Conservation (phyloP, 2,329 filamentous ascomycete species). For the Coleophoma crateriformis region DNA sequence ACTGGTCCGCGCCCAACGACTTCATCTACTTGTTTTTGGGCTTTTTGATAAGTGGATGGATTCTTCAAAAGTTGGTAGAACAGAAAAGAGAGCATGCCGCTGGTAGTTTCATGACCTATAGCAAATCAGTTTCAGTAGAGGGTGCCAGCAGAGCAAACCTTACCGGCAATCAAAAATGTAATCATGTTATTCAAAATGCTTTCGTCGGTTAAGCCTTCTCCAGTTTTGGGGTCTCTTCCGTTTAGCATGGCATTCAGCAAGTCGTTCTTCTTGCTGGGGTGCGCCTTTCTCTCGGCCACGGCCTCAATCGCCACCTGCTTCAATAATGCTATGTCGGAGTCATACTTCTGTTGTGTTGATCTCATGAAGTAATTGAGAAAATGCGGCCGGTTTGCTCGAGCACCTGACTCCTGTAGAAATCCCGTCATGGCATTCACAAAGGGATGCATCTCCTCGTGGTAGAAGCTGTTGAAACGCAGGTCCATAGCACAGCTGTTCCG, state of each 20-base stretch:
- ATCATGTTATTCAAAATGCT: slow-evolving; percentile 66
- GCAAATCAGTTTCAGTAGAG: slow-evolving; percentile 24
- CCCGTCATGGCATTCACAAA: slow-evolving; percentile 62
- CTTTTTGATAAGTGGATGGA: slow-evolving; percentile 37
- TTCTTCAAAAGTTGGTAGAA: slow-evolving; percentile 47
- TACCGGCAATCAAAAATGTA: slow-evolving; percentile 56
- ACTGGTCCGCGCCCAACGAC: slow-evolving; percentile 42
- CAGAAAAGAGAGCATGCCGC: slow-evolving; percentile 43
- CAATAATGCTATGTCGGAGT: slow-evolving; percentile 48
- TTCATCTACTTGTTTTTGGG: slow-evolving; percentile 46
- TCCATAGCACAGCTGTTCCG: slow-evolving; percentile 46
- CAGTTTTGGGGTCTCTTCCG: slow-evolving; percentile 61
- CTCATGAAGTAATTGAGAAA: slow-evolving; percentile 43
- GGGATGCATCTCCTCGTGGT: slow-evolving; percentile 61
- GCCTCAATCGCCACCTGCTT: slow-evolving; percentile 53
- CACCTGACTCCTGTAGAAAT: slow-evolving; percentile 53
- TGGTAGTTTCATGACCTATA: slow-evolving; percentile 62
- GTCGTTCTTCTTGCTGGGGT: slow-evolving; percentile 56
- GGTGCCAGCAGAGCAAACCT: background rate
- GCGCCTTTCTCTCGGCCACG: slow-evolving; percentile 48
- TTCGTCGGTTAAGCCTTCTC: slow-evolving; percentile 55
- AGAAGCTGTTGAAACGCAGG: slow-evolving; percentile 71
- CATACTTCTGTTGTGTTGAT: slow-evolving; percentile 38
- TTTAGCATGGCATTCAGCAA: slow-evolving; percentile 65
- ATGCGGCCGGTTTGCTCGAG: slow-evolving; percentile 40